phyloP scores from a whole-genome alignment of 2,329 filamentous ascomycete genomes.

The Cryphonectria nitschkei region DNA sequence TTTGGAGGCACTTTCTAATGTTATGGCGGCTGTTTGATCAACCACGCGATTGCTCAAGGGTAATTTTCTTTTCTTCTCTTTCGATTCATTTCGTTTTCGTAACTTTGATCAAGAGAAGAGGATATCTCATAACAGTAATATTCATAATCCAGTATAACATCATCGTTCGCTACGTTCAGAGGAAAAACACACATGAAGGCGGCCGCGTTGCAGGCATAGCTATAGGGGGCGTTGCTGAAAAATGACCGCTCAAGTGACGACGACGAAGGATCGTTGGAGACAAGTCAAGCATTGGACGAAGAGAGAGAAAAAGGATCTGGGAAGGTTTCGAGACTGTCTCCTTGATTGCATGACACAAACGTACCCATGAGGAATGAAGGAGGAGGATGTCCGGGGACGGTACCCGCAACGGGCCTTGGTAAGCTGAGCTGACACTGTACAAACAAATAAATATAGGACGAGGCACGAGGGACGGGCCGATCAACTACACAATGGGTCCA shows the following conservation, averaged over 20 bases:
- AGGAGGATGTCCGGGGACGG: neutral
- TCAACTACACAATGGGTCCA: neutral
- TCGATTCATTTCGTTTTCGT: neutral
- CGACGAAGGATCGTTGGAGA: neutral
- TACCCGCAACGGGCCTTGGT: neutral
- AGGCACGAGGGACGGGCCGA: neutral
- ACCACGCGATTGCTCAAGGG: neutral
- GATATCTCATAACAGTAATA: neutral
- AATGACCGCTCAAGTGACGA: neutral
- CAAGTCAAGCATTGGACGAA: neutral
- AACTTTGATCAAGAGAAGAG: conserved; percentile 4
- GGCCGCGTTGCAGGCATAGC: neutral
- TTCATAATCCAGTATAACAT: neutral
- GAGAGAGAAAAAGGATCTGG: neutral
- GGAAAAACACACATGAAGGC: neutral
- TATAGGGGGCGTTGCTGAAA: neutral
- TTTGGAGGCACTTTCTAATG: neutral
- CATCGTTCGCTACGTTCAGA: neutral
- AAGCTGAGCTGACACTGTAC: conserved; percentile 4
- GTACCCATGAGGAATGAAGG: neutral
- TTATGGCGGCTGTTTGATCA: neutral
- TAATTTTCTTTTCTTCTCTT: neutral
- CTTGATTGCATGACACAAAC: neutral
- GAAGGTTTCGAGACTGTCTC: neutral
- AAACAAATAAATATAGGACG: neutral